Evolutionary conservation across 495 filamentous ascomycete species (phyloP), one percentile per base, ranked within the genome.

Genomic region (Hyaloscypha variabilis): DNA sequence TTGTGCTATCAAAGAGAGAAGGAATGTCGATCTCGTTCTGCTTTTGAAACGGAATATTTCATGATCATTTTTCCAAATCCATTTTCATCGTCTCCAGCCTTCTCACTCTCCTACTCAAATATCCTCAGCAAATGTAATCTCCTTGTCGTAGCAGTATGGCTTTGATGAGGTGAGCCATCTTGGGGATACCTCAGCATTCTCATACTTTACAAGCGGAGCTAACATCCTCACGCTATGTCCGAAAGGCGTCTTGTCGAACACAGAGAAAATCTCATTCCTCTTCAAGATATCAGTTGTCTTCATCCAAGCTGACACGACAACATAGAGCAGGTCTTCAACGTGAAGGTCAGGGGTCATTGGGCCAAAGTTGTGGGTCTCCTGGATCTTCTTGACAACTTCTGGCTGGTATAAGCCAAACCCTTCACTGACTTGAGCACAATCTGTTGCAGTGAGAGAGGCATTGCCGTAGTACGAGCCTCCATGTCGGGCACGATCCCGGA

Each of bases 391-490:
- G 6, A 52, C 49, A 19, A 54, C 26, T 54, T 54, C 51, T 1
- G 51, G 8, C 21, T n/a, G 17, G 51, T 54, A 54, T 25, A 26
- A 29, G 8, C 51, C 4, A 17, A 54, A 25, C 3, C 55, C 57
- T 58, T 63, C 26, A 36, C 76, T 17, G 23, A 54, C 21, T 6
- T 24, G 21, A 3, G 5, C 51, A 54, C 21, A 24, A 69, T 92
- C 86, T 72, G 90, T 90, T 71, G 89, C 85, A 73, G 81, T 79
- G 34, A 87, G 70, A 6, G 79, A 82, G 8, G 85, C 83, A 57
- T 82, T 82, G 67, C 85, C 85, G 67, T 86, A 79, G 77, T 85
- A 90, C 1, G 84, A 86, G 17, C 88, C 88, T 49, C 88, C 87
- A 31, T 77, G 64, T 31, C 77, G 84, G 3, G 87, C 85, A 25